Evolutionary conservation across 768 basidiomycete species (phyloP).

Genomic region (Thelephora aurantiotincta): DNA sequence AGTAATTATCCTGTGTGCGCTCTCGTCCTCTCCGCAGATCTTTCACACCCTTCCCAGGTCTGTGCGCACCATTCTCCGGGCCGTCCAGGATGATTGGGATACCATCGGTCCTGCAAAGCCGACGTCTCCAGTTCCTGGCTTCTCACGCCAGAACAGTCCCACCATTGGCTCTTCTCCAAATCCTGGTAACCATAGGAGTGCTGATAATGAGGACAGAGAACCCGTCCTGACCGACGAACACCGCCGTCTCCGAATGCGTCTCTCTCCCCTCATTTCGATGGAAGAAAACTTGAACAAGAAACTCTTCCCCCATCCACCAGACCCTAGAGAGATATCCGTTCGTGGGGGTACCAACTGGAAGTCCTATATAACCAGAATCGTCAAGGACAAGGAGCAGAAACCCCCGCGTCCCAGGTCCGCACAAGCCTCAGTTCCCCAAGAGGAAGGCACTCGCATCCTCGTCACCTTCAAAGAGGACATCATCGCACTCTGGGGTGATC

Average conservation of each 20-base stretch:
- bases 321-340: conserved; percentile 20
- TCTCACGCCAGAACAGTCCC: conserved; percentile 11
- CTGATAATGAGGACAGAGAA: too few species aligned
- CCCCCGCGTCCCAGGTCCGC: conserved; percentile 3
- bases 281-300: conserved; percentile 37
- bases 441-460: conserved; percentile 38
- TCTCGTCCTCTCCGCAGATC: neutral
- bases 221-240: conserved; percentile 18
- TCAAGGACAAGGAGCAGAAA: neutral
- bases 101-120: conserved; percentile 14
- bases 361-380: conserved; percentile 19
- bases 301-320: conserved; percentile 28
- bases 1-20: conserved; percentile 20
- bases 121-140: conserved; percentile 10
- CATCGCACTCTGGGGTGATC: conserved; percentile 45
- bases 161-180: conserved; percentile 8
- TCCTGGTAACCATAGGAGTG: neutral
- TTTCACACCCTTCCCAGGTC: conserved; percentile 23
- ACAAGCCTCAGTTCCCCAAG: conserved; percentile 2
- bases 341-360: conserved; percentile 52
- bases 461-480: conserved; percentile 46
- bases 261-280: conserved; percentile 40
- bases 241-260: conserved; percentile 23
- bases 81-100: conserved; percentile 33
- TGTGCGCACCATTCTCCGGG: conserved; percentile 40